phyloP scores from a whole-genome alignment of 305 asterid species.

The Striga hermonthica region DNA sequence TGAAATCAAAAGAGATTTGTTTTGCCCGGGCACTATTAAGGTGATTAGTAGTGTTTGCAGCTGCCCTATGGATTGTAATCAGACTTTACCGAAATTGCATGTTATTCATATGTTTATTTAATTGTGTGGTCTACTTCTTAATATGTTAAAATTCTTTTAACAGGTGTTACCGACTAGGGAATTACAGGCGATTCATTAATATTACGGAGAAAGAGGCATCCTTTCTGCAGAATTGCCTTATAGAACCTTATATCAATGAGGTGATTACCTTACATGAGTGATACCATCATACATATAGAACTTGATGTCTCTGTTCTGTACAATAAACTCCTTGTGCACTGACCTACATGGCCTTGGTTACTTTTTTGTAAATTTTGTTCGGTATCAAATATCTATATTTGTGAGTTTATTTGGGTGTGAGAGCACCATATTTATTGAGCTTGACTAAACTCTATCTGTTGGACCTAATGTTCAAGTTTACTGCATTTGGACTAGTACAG shows the following conservation, averaged over 20 bases:
- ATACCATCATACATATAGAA: background rate
- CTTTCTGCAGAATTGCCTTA: slow-evolving; percentile 71
- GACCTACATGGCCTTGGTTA: background rate
- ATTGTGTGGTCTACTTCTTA: slow-evolving; percentile 20
- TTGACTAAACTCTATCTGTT: slow-evolving; percentile 18
- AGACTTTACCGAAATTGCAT: slow-evolving; percentile 14
- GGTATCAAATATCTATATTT: background rate
- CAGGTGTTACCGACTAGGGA: slow-evolving; percentile 76
- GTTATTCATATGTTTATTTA: slow-evolving; percentile 20
- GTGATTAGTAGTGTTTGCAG: slow-evolving; percentile 34
- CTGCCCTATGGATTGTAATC: slow-evolving; percentile 17
- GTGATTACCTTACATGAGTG: slow-evolving; percentile 34
- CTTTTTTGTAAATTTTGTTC: slow-evolving; percentile 1
- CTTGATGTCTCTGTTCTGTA: slow-evolving; percentile 1
- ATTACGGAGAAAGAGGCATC: slow-evolving; percentile 75
- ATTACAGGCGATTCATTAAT: slow-evolving; percentile 62
- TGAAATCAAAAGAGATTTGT: slow-evolving; percentile 72
- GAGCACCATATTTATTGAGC: slow-evolving; percentile 9
- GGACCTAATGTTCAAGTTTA: slow-evolving; percentile 14
- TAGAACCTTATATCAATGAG: slow-evolving; percentile 81
- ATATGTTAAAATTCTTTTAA: slow-evolving; percentile 22
- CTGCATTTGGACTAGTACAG: slow-evolving; percentile 12
- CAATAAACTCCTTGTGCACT: slow-evolving; percentile 5
- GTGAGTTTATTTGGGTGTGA: too few species aligned
- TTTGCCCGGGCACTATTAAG: slow-evolving; percentile 77